Conservation (phyloP, 2,329 filamentous ascomycete genomes). For the Colletotrichum orbiculare region DNA sequence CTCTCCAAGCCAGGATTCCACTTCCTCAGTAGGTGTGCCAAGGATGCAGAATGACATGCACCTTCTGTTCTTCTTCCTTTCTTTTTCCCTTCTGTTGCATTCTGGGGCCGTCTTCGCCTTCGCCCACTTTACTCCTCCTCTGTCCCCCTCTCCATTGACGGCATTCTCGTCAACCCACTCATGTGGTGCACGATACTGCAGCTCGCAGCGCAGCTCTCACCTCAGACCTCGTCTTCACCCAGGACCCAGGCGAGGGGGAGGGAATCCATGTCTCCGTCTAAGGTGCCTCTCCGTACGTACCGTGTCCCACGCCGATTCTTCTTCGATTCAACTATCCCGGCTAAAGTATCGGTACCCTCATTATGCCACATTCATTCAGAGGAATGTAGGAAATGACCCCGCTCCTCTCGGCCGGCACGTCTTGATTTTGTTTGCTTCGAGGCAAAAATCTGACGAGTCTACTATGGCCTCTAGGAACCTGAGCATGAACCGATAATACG, state of each 20-base stretch:
- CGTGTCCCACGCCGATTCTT: conserved; percentile 8
- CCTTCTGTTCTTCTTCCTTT: conserved; percentile 20
- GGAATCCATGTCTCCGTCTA: not conserved
- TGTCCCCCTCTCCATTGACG: conserved; percentile 29
- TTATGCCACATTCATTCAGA: conserved; percentile 40
- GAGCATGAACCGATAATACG: too few relatives aligned
- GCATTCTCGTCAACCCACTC: conserved; percentile 37
- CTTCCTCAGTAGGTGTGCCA: not conserved
- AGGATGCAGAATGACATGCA: conserved; percentile 28
- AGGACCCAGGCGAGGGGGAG: too few relatives aligned
- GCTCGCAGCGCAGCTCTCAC: too few relatives aligned
- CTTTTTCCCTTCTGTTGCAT: conserved; percentile 28
- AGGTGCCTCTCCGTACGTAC: not conserved
- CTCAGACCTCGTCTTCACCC: too few relatives aligned
- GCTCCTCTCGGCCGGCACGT: conserved; percentile 1
- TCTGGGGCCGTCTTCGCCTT: conserved; percentile 37
- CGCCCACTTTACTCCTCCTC: conserved; percentile 21
- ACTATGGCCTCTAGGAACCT: not conserved
- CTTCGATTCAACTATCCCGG: not conserved
- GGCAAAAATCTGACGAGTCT: conserved; percentile 1
- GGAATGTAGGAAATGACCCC: conserved; percentile 19
- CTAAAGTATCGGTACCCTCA: not conserved
- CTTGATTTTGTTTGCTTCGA: conserved; percentile 16
- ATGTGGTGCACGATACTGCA: too few relatives aligned
- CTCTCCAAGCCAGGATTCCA: conserved; percentile 2